A percentile compares a stretch with the other conserved stretches of the same genome.
Evolutionary conservation across 164 flowering plant genomes (phyloP).

Genomic region (Magnolia sinica): DNA sequence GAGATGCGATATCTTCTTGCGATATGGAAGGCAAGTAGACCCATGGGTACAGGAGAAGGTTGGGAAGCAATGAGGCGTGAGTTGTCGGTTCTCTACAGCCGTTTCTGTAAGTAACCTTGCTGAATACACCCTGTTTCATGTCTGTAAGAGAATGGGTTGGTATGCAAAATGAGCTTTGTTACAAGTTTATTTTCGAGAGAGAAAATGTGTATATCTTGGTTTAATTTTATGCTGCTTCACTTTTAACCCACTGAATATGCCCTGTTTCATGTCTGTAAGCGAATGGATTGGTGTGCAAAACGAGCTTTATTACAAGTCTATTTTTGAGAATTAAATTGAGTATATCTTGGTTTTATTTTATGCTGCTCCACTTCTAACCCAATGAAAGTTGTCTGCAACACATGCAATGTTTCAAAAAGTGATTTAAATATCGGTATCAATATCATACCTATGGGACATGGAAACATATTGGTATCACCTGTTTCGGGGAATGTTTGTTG

Average conservation of each 20-base stretch:
- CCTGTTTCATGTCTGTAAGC: not conserved
- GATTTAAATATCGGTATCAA: too few species aligned
- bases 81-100: constrained; percentile 88
- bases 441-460: too few species aligned
- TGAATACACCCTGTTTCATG: not conserved
- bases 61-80: constrained; percentile 99
- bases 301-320: not conserved
- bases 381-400: too few species aligned
- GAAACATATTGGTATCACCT: too few species aligned
- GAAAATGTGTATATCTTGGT: too few species aligned
- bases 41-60: constrained; percentile 77
- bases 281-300: not conserved
- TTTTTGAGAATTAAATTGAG: not conserved
- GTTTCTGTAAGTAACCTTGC: constrained; percentile 78
- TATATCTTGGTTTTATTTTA: not conserved
- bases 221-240: too few species aligned
- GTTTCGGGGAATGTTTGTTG: too few species aligned
- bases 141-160: not conserved
- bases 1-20: constrained; percentile 99
- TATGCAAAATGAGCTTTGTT: not conserved
- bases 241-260: not conserved
- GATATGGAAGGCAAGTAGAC: constrained; percentile 97
- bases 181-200: not conserved
- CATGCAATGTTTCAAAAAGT: too few species aligned
- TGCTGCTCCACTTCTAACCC: too few species aligned